Conservation (phyloP, 805 yeast species). For the Priceomyces melissophilus region DNA sequence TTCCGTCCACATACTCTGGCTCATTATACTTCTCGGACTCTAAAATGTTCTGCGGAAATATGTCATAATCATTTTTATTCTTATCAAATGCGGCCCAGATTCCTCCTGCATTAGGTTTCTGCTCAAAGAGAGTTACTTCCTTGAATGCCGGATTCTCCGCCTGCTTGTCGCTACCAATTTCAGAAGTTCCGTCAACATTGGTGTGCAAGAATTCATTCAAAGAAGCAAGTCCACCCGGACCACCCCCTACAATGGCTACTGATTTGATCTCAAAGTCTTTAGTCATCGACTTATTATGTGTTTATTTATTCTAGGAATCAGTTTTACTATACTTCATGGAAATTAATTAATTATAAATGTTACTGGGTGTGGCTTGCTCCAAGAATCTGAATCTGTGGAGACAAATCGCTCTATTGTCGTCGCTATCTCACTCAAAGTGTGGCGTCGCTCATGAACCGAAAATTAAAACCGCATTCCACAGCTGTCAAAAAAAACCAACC, state of each 20-base stretch:
- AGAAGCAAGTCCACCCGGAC: constrained; percentile 35
- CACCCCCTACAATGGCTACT: constrained; percentile 27
- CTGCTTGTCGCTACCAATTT: constrained; percentile 14
- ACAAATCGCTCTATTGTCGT: too few relatives aligned
- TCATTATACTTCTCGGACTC: constrained; percentile 27
- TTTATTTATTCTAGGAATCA: neutral
- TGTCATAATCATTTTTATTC: constrained; percentile 16
- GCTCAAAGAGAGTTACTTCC: constrained; percentile 43
- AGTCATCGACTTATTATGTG: constrained; percentile 7
- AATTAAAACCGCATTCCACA: too few relatives aligned
- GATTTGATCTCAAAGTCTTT: constrained; percentile 14
- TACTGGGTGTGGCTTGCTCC: too few relatives aligned
- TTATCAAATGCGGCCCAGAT: constrained; percentile 37
- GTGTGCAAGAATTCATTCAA: constrained; percentile 30
- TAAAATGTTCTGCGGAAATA: constrained; percentile 30
- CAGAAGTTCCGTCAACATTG: constrained; percentile 22
- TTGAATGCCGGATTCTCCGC: constrained; percentile 24
- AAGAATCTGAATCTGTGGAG: too few relatives aligned
- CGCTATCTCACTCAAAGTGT: too few relatives aligned
- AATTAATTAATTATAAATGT: too few relatives aligned
- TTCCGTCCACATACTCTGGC: constrained; percentile 30
- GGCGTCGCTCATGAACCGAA: too few relatives aligned
- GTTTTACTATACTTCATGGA: neutral
- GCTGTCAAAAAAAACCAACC: too few relatives aligned
- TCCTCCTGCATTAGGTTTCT: constrained; percentile 41